These are phyloP conservation scores for Huntiella moniliformis DNA, from an alignment of 2,329 filamentous ascomycete species.

Conservation along the genomic window DNA sequence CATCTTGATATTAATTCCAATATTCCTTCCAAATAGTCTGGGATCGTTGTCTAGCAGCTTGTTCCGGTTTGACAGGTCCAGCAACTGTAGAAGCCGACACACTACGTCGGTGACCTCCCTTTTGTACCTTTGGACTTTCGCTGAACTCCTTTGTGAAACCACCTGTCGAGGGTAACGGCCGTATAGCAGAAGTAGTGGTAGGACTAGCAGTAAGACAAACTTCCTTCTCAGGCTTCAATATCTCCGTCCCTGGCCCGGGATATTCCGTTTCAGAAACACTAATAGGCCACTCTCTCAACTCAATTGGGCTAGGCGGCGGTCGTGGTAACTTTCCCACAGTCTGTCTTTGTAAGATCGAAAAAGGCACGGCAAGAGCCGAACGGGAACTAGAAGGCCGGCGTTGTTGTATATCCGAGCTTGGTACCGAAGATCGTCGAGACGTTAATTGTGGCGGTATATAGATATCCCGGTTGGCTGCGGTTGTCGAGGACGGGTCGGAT, in stretches of 20 bases:
- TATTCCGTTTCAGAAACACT: no score
- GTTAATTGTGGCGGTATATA: background rate
- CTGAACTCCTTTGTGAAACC: background rate
- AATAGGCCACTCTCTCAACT: constrained; percentile 3
- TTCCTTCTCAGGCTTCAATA: no score
- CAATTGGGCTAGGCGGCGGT: constrained; percentile 1
- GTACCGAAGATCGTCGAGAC: background rate
- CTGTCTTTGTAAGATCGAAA: background rate
- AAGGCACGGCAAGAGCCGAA: background rate
- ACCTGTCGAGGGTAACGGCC: background rate
- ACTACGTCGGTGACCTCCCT: background rate
- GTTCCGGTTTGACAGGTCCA: background rate
- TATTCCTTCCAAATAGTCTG: constrained; percentile 7
- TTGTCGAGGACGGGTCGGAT: background rate
- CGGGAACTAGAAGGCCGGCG: background rate
- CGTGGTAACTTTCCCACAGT: background rate
- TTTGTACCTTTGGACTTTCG: background rate
- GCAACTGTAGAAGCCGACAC: background rate
- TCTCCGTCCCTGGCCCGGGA: no score
- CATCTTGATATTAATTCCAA: constrained; percentile 4
- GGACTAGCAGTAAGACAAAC: background rate
- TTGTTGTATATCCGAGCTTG: background rate
- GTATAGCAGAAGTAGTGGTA: background rate
- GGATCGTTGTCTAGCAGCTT: constrained; percentile 1
- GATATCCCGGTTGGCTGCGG: background rate